phyloP scores from a whole-genome alignment of 2,329 filamentous ascomycete genomes.

The Colletotrichum sp. region DNA sequence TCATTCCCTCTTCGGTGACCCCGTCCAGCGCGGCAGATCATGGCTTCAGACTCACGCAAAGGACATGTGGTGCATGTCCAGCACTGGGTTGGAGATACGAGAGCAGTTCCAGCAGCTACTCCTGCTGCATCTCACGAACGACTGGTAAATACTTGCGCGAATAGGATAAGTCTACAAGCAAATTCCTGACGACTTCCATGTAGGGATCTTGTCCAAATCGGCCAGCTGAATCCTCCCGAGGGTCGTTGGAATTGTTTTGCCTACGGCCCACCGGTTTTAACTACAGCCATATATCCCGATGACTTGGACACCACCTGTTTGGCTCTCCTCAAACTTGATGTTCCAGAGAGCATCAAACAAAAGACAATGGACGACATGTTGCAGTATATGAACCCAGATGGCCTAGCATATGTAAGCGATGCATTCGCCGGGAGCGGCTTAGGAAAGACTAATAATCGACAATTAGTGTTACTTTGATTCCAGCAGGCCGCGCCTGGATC shows the following conservation, averaged over 20 bases:
- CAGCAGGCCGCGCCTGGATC: not conserved
- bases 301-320: not conserved
- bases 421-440: not conserved
- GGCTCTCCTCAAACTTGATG: not conserved
- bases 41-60: not conserved
- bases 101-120: not conserved
- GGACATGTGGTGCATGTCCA: not conserved
- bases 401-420: not conserved
- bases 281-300: not conserved
- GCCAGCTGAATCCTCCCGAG: too few species aligned
- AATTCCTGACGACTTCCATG: too few species aligned
- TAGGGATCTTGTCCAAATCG: too few species aligned
- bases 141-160: not conserved
- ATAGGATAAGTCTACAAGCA: too few species aligned
- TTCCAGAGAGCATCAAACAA: not conserved
- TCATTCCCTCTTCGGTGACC: not conserved
- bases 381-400: not conserved
- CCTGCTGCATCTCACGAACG: not conserved
- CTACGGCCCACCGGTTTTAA: not conserved
- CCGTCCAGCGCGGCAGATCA: not conserved
- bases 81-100: not conserved
- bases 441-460: not conserved
- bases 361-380: not conserved
- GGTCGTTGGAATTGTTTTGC: not conserved
- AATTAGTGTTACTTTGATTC: not conserved